Conservation (phyloP, 345 rosid species). For the Dimocarpus longan region DNA sequence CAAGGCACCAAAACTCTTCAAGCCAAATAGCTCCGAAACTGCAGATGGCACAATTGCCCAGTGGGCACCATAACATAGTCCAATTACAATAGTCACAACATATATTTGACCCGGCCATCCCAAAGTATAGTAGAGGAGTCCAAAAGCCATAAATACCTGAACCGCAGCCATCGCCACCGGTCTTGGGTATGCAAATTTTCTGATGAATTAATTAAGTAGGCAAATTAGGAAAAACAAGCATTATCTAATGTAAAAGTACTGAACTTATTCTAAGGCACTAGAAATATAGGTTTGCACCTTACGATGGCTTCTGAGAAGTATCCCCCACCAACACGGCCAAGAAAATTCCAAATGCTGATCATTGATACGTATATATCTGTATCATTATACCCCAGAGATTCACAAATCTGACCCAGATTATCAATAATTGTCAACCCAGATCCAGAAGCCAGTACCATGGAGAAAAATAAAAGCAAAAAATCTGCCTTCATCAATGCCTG, state of each 20-base stretch:
- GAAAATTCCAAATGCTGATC: constrained; percentile 89
- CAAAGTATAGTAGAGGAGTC: constrained; percentile 57
- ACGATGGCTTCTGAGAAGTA: constrained; percentile 81
- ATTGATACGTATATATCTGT: constrained; percentile 70
- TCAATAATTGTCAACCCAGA: constrained; percentile 86
- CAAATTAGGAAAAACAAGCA: background rate
- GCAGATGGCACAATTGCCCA: constrained; percentile 66
- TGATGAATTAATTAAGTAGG: constrained; percentile 13
- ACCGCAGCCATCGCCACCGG: constrained; percentile 62
- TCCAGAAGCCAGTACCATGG: constrained; percentile 71
- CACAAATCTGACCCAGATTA: constrained; percentile 81
- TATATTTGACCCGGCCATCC: constrained; percentile 69
- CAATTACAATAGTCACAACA: constrained; percentile 54
- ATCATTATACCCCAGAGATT: constrained; percentile 62
- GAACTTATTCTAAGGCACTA: too few species aligned
- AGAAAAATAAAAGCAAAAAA: constrained; percentile 75
- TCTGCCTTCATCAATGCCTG: constrained; percentile 74
- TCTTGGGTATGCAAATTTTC: constrained; percentile 64
- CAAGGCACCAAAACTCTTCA: constrained; percentile 73
- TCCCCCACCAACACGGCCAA: constrained; percentile 90
- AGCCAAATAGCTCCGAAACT: constrained; percentile 69
- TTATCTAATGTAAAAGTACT: too few species aligned
- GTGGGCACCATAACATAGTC: constrained; percentile 70
- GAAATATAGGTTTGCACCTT: constrained; percentile 37
- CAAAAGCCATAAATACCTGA: constrained; percentile 65